Evolutionary conservation across 2,329 filamentous ascomycete species (phyloP), one percentile per base, ranked within the genome.

Genomic region (Beauveria brongniartii): DNA sequence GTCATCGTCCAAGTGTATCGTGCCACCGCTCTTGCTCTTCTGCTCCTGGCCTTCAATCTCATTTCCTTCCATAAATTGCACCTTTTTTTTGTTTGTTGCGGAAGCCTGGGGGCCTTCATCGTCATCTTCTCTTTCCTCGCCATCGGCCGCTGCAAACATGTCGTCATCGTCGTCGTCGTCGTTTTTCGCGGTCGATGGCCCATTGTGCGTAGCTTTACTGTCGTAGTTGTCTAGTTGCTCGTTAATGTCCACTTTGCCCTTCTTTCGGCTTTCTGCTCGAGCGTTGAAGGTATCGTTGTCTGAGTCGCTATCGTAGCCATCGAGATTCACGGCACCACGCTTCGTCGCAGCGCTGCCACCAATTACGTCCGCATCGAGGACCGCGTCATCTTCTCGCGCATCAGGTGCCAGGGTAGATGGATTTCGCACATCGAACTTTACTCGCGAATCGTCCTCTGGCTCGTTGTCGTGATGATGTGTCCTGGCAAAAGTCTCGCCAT

Each of bases 261-360:
- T 78, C 58, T 75, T 77, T 65, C 80, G 82, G 61, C 82, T 81
- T 62, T 87, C 85, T 6, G 89, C 88, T 56, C 90, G 84, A 37
- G 82, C 83, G 67, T 94, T 84, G 72, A 96, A 95, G 50, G 90
- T 92, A 70, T 97, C 94, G 65, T 95, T 93, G 57, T 89, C 85
- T 2, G 93, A 96, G 74, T 99, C 94, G 10, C 89, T 94, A 67
- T 97, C 93, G 76, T 97, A 99, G 55, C 94, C 94, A 70, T 97
- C 94, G 46, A 99, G 86, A 69, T 97, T 97, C 60, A 99, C 90
- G 0, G 93, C 94, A 66, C 93, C 93, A 64, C 94, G 90, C 73
- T 96, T 96, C 0, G 91, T 90, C 10, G 86, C 85, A 1, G 84
- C 84, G 20, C 85, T 81, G 2, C 87, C 89, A 18, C 92, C 92